Base-by-base conservation (phyloP, 306 rosid species). In the Acmispon strigosus region DNA sequence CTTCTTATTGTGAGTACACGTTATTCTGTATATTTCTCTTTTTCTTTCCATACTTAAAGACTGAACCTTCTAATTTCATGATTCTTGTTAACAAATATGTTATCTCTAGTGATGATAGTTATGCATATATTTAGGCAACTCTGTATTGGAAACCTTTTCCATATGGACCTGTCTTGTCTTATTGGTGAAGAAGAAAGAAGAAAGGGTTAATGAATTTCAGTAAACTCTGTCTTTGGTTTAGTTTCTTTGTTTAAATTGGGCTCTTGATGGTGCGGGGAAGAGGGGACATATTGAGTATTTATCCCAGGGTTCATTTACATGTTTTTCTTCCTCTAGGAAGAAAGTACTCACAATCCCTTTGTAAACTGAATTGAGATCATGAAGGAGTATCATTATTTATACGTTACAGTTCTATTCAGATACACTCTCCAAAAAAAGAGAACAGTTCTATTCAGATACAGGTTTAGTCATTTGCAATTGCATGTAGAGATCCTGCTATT, bases 181-280 rank as follows among this genome's bases (percentile, higher is more conserved):
- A 51, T 52, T n/a, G 8, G 13, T 45, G 13, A 41, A 72, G 57
- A 39, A 55, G 73, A 71, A 58, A 17, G 15, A 47, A 10, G 51
- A 7, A 69, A 41, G 58, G 54, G 27, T 14, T 11, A 7, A 54
- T n/a, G 52, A 42, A 6, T 32, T 72, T 65, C 10, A 20, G 17
- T 2, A 45, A 55, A 42, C 36, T 56, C 14, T 17, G 12, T 65
- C 19, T 6, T 24, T 47, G 53, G 67, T 69, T 66, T 32, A 29
- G 42, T 19, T 44, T 17, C 44, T 15, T 47, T 55, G 55, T 78
- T 59, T 52, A 55, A 76, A 53, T 34, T 73, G 51, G 27, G 65
- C 44, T 41, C 27, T 61, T 50, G 43, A 20, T 32, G 17, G 43
- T 75, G 32, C 13, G 44, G 37, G 37, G 14, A 16, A 43, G 7